phyloP scores from a whole-genome alignment of 305 asterid genomes.

The Fraxinus paxiana region DNA sequence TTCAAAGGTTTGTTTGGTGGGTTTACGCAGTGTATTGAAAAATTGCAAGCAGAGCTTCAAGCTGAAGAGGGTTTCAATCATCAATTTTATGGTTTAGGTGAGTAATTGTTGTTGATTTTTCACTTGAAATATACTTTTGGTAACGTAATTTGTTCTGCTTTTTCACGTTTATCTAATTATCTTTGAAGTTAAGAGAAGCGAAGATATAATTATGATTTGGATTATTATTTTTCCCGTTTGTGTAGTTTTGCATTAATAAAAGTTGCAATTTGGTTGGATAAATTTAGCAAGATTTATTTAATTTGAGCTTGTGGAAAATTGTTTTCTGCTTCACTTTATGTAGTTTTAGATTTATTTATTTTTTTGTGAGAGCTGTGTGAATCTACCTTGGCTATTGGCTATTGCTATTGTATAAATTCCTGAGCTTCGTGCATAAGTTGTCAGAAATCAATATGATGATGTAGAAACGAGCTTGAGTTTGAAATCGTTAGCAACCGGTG shows the following conservation, averaged over 20 bases:
- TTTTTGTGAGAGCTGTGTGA: background rate
- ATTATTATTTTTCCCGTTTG: background rate
- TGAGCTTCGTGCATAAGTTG: background rate
- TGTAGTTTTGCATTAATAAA: background rate
- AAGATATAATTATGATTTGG: background rate
- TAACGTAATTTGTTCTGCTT: constrained; percentile 3
- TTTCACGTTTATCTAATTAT: constrained; percentile 14
- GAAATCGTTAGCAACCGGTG: background rate
- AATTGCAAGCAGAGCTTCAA: constrained; percentile 9
- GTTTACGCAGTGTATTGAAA: constrained; percentile 18
- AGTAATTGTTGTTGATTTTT: background rate
- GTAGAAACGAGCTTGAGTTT: background rate
- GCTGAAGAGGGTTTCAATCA: constrained; percentile 20
- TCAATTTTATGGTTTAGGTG: constrained; percentile 31
- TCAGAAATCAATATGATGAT: background rate
- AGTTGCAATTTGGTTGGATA: background rate
- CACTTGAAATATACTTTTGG: constrained; percentile 19
- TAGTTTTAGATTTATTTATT: background rate
- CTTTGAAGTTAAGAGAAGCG: background rate
- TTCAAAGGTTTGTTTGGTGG: constrained; percentile 12
- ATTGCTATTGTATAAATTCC: background rate
- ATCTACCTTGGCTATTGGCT: background rate
- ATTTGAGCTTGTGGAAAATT: background rate
- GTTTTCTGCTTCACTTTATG: background rate
- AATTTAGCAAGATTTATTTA: background rate